Evolutionary conservation across 495 filamentous ascomycete genomes (phyloP), one percentile per base, ranked within the genome.

Genomic region (Entonaema liquescens): DNA sequence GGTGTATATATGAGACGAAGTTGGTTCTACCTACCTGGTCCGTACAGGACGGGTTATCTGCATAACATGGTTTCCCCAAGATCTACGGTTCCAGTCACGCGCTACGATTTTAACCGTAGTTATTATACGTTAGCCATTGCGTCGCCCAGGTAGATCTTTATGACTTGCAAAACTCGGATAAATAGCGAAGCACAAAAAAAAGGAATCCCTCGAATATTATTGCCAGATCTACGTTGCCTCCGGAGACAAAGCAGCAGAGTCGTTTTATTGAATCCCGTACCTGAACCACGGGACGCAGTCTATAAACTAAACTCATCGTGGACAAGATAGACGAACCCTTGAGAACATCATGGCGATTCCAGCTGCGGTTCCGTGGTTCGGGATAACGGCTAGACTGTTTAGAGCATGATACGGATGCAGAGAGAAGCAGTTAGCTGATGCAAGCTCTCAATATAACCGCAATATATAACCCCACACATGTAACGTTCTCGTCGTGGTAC

Each of bases 381-480:
- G 63, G 58, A 50, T 2, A 36, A 40, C 47, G 63, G 58, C 35
- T 56, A 26, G 63, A 15, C 36, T 50, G 21, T 17, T 19, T 49
- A 19, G 36, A 23, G 19, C 55, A 23, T 60, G 26, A 55, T 59
- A 60, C 55, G 49, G 36, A 26, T 17, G 21, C 35, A 25, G 15
- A 35, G 59, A 13, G 35, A 67, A 63, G 35, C 26, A 60, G 42
- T 49, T 47, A 19, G 38, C 49, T 25, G 17, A 36, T 29, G 23
- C n/a, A 62, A 29, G 50, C 35, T 19, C 29, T 50, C 60, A 68
- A 73, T 73, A 73, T 68, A 73, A 49, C 65, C 70, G 65, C 57
- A 73, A 68, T 68, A 68, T 68, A 61, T 23, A 65, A 65, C 70
- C 65, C 70, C 70, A 73, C 70, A 73, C 50, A 73, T 73, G 70